Evolutionary conservation across 495 filamentous ascomycete genomes (phyloP).

Genomic region (Penicillium crystallinum): DNA sequence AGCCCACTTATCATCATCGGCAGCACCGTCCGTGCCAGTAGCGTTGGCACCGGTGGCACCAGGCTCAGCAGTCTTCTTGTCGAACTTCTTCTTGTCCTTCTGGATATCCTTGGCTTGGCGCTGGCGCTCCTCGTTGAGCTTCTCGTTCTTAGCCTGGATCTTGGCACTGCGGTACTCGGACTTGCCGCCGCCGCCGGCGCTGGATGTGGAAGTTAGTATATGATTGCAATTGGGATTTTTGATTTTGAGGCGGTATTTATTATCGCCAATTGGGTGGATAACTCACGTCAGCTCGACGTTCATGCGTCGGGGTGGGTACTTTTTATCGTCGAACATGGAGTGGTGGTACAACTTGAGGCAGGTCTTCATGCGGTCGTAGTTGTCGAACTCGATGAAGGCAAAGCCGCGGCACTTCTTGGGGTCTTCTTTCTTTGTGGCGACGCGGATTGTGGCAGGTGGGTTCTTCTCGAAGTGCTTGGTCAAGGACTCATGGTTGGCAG

Average conservation of each 20-base stretch:
- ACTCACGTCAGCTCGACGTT: slow-evolving; percentile 89
- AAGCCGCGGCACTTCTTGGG: slow-evolving; percentile 69
- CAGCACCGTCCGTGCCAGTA: slow-evolving; percentile 19
- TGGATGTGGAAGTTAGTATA: slow-evolving; percentile 15
- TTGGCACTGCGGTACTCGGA: slow-evolving; percentile 64
- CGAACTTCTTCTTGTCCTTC: slow-evolving; percentile 40
- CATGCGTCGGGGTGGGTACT: slow-evolving; percentile 59
- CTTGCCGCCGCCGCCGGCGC: slow-evolving; percentile 76
- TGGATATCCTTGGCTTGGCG: slow-evolving; percentile 49
- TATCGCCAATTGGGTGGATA: neutral
- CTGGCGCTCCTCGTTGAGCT: slow-evolving; percentile 75
- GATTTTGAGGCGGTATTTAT: neutral
- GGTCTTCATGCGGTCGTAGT: slow-evolving; percentile 89
- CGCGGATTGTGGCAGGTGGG: slow-evolving; percentile 65
- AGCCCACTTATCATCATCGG: slow-evolving; percentile 31
- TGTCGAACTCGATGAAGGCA: slow-evolving; percentile 89
- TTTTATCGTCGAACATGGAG: slow-evolving; percentile 69
- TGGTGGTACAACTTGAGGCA: slow-evolving; percentile 88
- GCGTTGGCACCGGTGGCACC: slow-evolving; percentile 22
- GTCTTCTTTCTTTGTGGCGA: slow-evolving; percentile 65
- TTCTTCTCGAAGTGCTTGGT: slow-evolving; percentile 72
- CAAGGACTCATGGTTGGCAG: slow-evolving; percentile 62
- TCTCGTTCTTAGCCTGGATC: slow-evolving; percentile 79
- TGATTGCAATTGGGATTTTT: neutral
- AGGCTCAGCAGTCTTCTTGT: slow-evolving; percentile 10